A percentile compares a stretch with the other conserved stretches of the same genome.
phyloP scores from a whole-genome alignment of 495 filamentous ascomycete genomes.

The Aspergillus taichungensis region DNA sequence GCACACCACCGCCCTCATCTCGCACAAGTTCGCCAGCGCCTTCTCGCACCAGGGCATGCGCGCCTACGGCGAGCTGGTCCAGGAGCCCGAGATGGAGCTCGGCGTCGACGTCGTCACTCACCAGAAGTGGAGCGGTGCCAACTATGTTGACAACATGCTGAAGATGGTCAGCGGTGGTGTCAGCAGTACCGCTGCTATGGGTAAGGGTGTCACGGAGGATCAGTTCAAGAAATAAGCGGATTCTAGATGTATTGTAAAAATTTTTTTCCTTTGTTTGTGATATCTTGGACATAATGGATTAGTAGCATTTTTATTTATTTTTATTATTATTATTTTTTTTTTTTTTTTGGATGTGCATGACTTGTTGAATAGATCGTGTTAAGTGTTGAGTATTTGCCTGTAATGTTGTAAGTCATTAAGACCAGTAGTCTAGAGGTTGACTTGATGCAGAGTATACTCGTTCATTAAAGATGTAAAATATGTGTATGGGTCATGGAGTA shows the following conservation, averaged over 20 bases:
- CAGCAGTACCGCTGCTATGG: conserved; percentile 88
- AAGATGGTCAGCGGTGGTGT: conserved; percentile 97
- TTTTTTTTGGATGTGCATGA: conserved; percentile 6
- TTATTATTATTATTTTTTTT: conserved; percentile 1
- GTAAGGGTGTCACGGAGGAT: conserved; percentile 94
- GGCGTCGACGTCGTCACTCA: conserved; percentile 93
- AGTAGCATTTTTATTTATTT: too few species aligned
- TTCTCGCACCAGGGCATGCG: conserved; percentile 81
- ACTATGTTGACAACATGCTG: conserved; percentile 85
- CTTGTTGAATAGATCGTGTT: conserved; percentile 17
- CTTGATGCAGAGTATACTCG: too few species aligned
- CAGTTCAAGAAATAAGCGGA: conserved; percentile 60
- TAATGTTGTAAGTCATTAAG: too few species aligned
- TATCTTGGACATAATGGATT: not conserved
- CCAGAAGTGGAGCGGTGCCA: conserved; percentile 96
- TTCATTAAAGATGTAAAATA: too few species aligned
- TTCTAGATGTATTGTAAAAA: not conserved
- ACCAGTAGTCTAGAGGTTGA: too few species aligned
- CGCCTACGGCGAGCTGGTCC: conserved; percentile 91
- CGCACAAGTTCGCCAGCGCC: conserved; percentile 76
- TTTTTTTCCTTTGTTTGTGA: conserved; percentile 1
- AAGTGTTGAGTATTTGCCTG: conserved; percentile 8
- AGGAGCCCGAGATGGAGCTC: conserved; percentile 91
- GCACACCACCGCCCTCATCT: conserved; percentile 89
- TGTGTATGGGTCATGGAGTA: too few species aligned